These are phyloP conservation scores for Collybia mongolica DNA, from an alignment of 768 basidiomycete genomes.

Conservation along the genomic window DNA sequence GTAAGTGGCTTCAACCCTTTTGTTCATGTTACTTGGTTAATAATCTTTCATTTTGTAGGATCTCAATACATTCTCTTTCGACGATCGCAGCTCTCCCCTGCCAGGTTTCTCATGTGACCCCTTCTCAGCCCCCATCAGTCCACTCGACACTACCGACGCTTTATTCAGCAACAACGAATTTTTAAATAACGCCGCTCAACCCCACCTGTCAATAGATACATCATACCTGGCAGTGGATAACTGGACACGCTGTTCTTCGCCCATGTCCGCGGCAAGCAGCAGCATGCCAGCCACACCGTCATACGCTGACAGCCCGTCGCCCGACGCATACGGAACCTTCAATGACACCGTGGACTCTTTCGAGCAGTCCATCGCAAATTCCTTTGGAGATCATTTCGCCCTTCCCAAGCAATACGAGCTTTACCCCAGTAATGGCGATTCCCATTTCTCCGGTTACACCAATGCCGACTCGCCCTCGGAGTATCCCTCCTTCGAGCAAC, in stretches of 20 bases:
- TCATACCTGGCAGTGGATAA: constrained; percentile 31
- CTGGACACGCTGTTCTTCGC: constrained; percentile 46
- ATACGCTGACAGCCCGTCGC: constrained; percentile 26
- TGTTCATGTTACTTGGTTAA: too few relatives aligned
- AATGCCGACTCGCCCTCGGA: constrained; percentile 15
- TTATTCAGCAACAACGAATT: constrained; percentile 7
- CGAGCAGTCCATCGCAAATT: constrained; percentile 27
- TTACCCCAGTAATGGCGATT: constrained; percentile 16
- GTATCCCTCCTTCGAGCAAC: constrained; percentile 20
- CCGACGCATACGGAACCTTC: constrained; percentile 26
- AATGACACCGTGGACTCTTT: constrained; percentile 24
- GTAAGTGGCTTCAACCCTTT: constrained; percentile 33
- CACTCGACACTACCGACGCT: constrained; percentile 11
- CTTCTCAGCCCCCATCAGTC: constrained; percentile 19
- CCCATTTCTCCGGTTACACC: constrained; percentile 14
- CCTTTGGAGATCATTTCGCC: constrained; percentile 21
- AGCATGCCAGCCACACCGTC: constrained; percentile 43
- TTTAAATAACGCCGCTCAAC: constrained; percentile 3
- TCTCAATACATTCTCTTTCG: constrained; percentile 46
- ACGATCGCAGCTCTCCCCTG: constrained; percentile 30
- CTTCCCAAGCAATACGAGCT: not conserved
- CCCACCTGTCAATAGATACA: constrained; percentile 39
- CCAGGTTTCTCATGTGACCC: constrained; percentile 28
- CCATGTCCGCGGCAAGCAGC: constrained; percentile 27
- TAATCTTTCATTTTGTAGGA: constrained; percentile 26